Evolutionary conservation across 2,329 filamentous ascomycete genomes (phyloP), one percentile per base, ranked within the genome.

Genomic region (Sphaerulina musiva): DNA sequence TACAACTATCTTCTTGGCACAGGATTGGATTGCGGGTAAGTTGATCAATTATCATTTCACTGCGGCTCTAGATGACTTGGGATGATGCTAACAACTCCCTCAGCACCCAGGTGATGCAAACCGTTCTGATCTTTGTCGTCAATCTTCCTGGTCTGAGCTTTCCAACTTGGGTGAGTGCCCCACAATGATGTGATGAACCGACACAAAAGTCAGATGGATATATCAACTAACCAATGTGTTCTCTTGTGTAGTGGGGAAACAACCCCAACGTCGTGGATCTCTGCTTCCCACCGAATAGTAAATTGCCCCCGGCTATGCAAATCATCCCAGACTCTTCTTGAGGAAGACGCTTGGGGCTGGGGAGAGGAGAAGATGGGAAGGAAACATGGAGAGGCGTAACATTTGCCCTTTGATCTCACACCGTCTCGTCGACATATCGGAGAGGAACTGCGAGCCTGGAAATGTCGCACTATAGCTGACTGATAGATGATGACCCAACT

Each of bases 1-100:
- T 59, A 59, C 32, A 48, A 59, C 42, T 59, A 59, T 36, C 45
- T 59, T n/a, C 20, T 55, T 2, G 48, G 42, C 11, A 45, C 55
- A 23, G 55, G 55, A 29, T 17, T 48, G 43, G 40, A 48, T 17
- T 56, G 54, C 20, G 55, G 55, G n/a, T 26, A 26, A 26, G 26
- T 26, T 26, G 14, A 17, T 17, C 14, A 17, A 17, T 17, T 17
- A 1, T 17, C 14, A 17, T 17, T 17, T 17, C 14, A 17, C 14
- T 17, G 14, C 14, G 14, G 14, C 14, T 17, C 14, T 17, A 17
- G 14, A 17, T 17, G 14, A 17, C 14, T 17, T 17, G 14, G 14
- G 1, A 17, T 17, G 14, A 26, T 26, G 26, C 26, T 26, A 26
- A 26, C 26, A 26, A 4, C 26, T 4, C 4, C 26, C 26, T 26